Base-by-base conservation (phyloP, 805 yeast genomes). In the Wickerhamomyces sydowiorum region DNA sequence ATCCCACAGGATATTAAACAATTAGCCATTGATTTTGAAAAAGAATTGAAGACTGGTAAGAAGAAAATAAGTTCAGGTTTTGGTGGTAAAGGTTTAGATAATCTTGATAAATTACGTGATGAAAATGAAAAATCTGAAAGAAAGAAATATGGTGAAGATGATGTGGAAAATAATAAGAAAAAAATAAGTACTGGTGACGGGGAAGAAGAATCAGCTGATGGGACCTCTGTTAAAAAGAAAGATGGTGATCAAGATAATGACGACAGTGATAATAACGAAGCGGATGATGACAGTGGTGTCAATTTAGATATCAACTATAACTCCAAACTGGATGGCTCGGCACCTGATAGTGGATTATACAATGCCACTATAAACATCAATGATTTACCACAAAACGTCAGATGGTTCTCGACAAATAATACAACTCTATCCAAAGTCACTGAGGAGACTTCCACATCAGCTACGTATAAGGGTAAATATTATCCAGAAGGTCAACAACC, bases 61-160 rank as follows among this genome's bases (percentile, higher is more conserved):
- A 82, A 72, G 56, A 75, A 72, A 51, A 70, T 76, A 44, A 73
- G 76, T 21, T 75, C 78, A 41, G 99, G 99, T 0, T 93, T 89
- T 66, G 95, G 96, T 4, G 99, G 99, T 18, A 82, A 85, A 50
- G 98, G 98, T 2, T 69, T 90, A 40, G 91, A 82, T 35, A 83
- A 82, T 47, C 65, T 90, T 33, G 90, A 86, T 45, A 77, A 78
- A 45, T 60, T 70, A 7, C 64, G 93, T 43, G 74, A 75, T 34
- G 69, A 69, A 37, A 68, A 73, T 36, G 66, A 76, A 45, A 67
- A 66, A 41, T 43, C 72, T 24, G 83, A 82, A 51, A 63, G 76
- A 40, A 66, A 65, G 43, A 67, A 75, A 8, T 75, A 66, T 52
- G 78, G 74, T 18, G 74, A 63, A 23, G 73, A 65, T 7, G 62